Evolutionary conservation across 331 rosid species (phyloP).

Genomic region (Ulmus americana): DNA sequence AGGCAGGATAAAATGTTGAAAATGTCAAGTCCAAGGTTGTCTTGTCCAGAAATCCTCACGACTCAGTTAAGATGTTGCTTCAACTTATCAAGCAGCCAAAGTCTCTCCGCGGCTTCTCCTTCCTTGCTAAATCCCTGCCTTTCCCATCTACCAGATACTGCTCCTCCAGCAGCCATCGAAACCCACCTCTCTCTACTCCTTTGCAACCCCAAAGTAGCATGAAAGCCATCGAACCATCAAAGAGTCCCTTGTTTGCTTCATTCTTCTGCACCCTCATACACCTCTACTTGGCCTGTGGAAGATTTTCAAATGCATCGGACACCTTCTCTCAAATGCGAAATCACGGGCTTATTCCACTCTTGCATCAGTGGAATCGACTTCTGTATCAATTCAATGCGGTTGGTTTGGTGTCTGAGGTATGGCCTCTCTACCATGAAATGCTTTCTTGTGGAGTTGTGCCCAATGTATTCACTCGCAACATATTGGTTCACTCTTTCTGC

Average conservation of each 20-base stretch:
- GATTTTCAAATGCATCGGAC: conserved; percentile 38
- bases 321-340: conserved; percentile 52
- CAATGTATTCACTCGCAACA: conserved; percentile 50
- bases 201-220: conserved; percentile 2
- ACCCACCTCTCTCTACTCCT: conserved; percentile 12
- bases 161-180: conserved; percentile 16
- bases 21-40: too few relatives aligned
- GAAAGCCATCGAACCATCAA: conserved; percentile 31
- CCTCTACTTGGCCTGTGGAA: conserved; percentile 55
- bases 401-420: conserved; percentile 58
- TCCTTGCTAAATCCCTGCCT: background rate
- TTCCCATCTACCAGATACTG: conserved; percentile 27
- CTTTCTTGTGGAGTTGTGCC: conserved; percentile 56
- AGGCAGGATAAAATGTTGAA: too few relatives aligned
- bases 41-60: too few relatives aligned
- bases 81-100: background rate
- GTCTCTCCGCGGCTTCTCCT: conserved; percentile 10
- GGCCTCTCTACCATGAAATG: conserved; percentile 48
- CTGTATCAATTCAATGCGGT: conserved; percentile 51
- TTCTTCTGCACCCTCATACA: conserved; percentile 69
- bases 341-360: conserved; percentile 45
- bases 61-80: too few relatives aligned
- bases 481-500: conserved; percentile 70
- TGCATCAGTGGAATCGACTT: conserved; percentile 54
- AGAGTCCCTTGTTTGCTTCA: conserved; percentile 46